A percentile compares a stretch with the other conserved stretches of the same genome.
Evolutionary conservation across 805 yeast species (phyloP).

Genomic region (Yarrowia hollandica): DNA sequence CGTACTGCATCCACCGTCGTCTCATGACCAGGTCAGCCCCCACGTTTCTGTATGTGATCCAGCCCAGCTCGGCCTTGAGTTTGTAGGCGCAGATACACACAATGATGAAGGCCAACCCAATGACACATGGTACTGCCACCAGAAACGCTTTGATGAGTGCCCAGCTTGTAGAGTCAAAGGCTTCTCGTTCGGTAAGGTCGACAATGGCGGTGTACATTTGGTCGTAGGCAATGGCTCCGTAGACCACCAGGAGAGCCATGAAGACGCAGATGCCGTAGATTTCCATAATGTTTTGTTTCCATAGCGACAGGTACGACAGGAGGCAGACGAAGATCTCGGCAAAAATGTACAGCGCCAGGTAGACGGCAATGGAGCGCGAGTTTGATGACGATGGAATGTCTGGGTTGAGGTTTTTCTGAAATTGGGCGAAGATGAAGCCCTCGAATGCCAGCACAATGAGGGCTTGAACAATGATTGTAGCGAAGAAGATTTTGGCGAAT

Average conservation of each 20-base stretch:
- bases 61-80: constrained; percentile 47
- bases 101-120: constrained; percentile 43
- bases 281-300: constrained; percentile 44
- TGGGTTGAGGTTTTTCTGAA: constrained; percentile 34
- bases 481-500: not conserved
- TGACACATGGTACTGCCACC: constrained; percentile 48
- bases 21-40: constrained; percentile 50
- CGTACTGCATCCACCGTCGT: constrained; percentile 40
- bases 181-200: constrained; percentile 30
- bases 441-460: constrained; percentile 38
- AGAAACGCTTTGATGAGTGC: constrained; percentile 42
- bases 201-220: constrained; percentile 43
- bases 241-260: constrained; percentile 48
- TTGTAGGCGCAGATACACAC: constrained; percentile 42
- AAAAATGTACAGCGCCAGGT: constrained; percentile 51
- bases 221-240: constrained; percentile 50
- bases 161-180: constrained; percentile 32
- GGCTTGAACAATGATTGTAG: not conserved
- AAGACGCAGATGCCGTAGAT: constrained; percentile 45
- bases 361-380: constrained; percentile 43
- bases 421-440: constrained; percentile 40
- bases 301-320: constrained; percentile 45
- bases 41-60: constrained; percentile 51
- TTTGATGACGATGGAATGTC: constrained; percentile 33
- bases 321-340: constrained; percentile 48